Evolutionary conservation across 2,329 filamentous ascomycete genomes (phyloP), one percentile per base, ranked within the genome.

Genomic region (Xylariaceae sp.): DNA sequence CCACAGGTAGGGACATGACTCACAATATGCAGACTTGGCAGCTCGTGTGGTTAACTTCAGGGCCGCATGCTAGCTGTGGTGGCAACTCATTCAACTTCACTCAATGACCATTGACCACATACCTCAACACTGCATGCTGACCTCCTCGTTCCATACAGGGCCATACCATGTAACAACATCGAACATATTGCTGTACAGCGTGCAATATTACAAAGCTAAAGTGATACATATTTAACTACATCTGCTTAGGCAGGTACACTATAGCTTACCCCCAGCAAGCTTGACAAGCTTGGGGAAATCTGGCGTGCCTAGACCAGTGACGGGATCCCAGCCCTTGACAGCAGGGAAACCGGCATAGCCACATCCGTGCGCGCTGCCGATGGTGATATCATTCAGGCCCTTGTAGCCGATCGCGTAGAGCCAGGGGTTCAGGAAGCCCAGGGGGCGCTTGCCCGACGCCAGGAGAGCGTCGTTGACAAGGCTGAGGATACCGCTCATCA

Each of bases 381-480:
- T 43, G 2, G 55, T 60, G 23, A 69, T 63, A 52, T 70, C 67
- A 6, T 59, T 66, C 23, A 69, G 51, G 1, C 55, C 63, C 17
- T 55, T 54, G 16, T 50, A 55, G 12, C 51, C 59, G 31, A 42
- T 53, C 13, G 50, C 49, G 45, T 68, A 69, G 26, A 69, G 36
- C 64, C 63, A 66, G 5, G 67, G 66, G 47, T 69, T 70, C 48
- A 69, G 50, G 51, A 67, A 68, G 2, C 67, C 66, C 3, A 69
- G 51, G 1, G 58, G 50, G 6, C 54, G 52, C 52, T 72, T 69
- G 6, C 73, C 73, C 9, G 60, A 61, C 0, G 69, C 60, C 13
- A 81, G 56, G 11, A 77, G 62, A 0, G 74, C 76, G 44, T 82
- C 78, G 48, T 84, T 84, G 31, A 83, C 63, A 4, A 84, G 65